Conservation (phyloP, 306 rosid genomes). For the Carpinus fangiana region DNA sequence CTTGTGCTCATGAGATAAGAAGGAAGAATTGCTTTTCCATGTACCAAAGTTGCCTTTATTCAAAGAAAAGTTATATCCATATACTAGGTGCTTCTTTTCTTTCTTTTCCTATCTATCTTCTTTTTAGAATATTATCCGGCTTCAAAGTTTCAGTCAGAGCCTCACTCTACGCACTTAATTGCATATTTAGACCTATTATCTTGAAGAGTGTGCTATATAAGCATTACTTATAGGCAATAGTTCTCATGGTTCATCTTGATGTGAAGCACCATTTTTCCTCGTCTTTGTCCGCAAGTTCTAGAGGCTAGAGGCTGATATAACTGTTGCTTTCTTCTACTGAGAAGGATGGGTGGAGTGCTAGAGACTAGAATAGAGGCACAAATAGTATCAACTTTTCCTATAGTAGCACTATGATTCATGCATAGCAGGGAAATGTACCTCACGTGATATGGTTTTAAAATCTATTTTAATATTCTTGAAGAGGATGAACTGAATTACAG, state of each 20-base stretch:
- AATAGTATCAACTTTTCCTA: background rate
- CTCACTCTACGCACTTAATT: background rate
- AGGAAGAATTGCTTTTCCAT: background rate
- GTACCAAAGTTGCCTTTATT: background rate
- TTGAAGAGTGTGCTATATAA: background rate
- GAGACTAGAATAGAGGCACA: background rate
- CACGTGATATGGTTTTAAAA: background rate
- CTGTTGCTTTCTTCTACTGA: background rate
- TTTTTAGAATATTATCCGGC: background rate
- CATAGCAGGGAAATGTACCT: background rate
- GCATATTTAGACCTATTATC: background rate
- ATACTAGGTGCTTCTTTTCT: background rate
- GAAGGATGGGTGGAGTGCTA: background rate
- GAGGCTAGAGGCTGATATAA: background rate
- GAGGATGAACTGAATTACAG: background rate
- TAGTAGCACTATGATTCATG: background rate
- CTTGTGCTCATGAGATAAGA: slow-evolving; percentile 1
- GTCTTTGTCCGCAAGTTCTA: background rate
- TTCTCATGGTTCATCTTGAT: background rate
- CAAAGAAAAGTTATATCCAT: background rate
- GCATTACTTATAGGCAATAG: background rate
- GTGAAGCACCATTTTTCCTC: background rate
- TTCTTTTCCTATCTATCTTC: background rate
- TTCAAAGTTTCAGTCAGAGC: background rate
- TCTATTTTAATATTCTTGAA: background rate